phyloP scores from a whole-genome alignment of 2,329 filamentous ascomycete species.

The Bipolaris gigantea region DNA sequence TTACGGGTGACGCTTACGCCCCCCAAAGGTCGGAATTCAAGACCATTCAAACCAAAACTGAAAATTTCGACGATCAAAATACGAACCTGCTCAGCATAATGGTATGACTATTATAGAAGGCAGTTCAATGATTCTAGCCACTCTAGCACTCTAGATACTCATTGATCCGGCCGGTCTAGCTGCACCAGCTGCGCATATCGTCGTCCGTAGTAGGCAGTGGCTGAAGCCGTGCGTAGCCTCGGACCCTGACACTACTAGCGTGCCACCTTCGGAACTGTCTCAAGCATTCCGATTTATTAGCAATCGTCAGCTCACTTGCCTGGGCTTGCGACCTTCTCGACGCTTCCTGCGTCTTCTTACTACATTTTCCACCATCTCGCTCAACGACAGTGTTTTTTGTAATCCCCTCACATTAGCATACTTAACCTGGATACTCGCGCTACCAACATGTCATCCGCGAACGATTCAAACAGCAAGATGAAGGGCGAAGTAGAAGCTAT shows the following conservation, averaged over 20 bases:
- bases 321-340: conserved; percentile 19
- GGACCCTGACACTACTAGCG: conserved; percentile 10
- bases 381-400: background rate
- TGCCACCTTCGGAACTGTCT: conserved; percentile 6
- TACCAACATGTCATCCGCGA: conserved; percentile 24
- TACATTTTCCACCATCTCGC: background rate
- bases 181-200: too few relatives aligned
- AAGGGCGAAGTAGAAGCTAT: conserved; percentile 76
- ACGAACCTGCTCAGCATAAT: too few relatives aligned
- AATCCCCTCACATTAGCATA: background rate
- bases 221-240: background rate
- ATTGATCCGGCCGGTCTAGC: too few relatives aligned
- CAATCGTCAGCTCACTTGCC: conserved; percentile 18
- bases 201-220: too few relatives aligned
- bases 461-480: conserved; percentile 65
- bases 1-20: too few relatives aligned
- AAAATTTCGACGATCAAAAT: too few relatives aligned
- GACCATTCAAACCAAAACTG: too few relatives aligned
- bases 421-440: background rate
- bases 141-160: too few relatives aligned
- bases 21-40: too few relatives aligned
- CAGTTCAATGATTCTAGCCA: too few relatives aligned
- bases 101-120: too few relatives aligned
- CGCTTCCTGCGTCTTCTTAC: conserved; percentile 22
- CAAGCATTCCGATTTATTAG: conserved; percentile 14